Conservation (phyloP, 148 eudicot species). For the Heliosperma pusillum region DNA sequence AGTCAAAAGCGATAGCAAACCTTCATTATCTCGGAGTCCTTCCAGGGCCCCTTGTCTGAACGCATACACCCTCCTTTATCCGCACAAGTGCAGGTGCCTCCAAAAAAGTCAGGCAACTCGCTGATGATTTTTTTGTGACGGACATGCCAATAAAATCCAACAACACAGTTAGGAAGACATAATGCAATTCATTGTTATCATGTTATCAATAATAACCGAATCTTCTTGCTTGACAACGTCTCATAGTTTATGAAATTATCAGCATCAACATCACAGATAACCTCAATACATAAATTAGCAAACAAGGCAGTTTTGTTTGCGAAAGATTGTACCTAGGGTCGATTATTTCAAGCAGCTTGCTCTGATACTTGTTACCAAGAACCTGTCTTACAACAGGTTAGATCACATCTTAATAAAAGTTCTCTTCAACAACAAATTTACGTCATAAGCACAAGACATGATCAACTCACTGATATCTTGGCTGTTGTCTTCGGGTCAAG, state of each 20-base stretch:
- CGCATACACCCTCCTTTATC: constrained; percentile 92
- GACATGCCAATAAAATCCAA: not conserved
- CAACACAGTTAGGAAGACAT: constrained; percentile 9
- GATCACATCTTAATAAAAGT: constrained; percentile 8
- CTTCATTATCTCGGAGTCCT: constrained; percentile 79
- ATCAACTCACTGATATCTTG: constrained; percentile 57
- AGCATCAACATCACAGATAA: too few relatives aligned
- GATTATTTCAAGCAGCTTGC: constrained; percentile 87
- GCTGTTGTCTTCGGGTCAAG: constrained; percentile 92
- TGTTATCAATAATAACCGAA: not conserved
- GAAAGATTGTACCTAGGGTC: constrained; percentile 56
- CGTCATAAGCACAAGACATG: constrained; percentile 18
- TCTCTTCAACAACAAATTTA: not conserved
- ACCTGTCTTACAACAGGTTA: constrained; percentile 41
- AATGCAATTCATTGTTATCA: too few relatives aligned
- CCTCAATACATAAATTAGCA: too few relatives aligned
- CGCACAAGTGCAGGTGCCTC: constrained; percentile 82
- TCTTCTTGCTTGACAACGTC: too few relatives aligned
- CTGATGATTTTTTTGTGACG: too few relatives aligned
- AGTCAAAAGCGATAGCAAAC: constrained; percentile 18
- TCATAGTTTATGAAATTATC: too few relatives aligned
- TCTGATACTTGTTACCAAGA: constrained; percentile 86
- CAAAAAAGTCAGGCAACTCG: constrained; percentile 86
- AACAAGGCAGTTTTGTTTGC: not conserved
- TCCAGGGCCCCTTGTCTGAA: constrained; percentile 97